A percentile compares a stretch with the other conserved stretches of the same genome.
Evolutionary conservation across 106 monocot species (phyloP).

Genomic region (Allium sativum): DNA sequence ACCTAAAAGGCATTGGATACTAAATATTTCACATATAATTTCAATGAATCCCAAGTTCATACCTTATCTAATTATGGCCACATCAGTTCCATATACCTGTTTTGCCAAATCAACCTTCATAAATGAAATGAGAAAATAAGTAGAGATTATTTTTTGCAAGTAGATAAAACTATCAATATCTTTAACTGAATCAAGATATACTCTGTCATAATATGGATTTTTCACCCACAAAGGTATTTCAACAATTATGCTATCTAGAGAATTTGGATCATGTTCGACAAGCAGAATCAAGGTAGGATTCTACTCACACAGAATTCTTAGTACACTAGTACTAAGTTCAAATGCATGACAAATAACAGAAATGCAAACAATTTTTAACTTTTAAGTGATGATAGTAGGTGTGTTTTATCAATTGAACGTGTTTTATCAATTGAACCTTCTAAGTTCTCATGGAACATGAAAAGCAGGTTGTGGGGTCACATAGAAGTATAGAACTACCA

Average conservation of each 20-base stretch:
- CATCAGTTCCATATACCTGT: constrained; percentile 70
- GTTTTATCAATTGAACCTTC: no score
- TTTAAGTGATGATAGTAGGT: no score
- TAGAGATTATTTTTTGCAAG: not conserved
- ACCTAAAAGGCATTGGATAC: not conserved
- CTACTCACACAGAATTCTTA: constrained; percentile 16
- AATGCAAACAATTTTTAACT: no score
- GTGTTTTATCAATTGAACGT: no score
- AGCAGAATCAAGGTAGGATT: constrained; percentile 38
- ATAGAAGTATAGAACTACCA: no score
- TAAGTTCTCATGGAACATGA: no score
- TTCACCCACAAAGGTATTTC: constrained; percentile 92
- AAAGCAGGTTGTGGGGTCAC: no score
- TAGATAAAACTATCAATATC: not conserved
- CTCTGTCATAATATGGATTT: constrained; percentile 87
- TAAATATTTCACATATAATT: not conserved
- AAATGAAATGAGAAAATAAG: not conserved
- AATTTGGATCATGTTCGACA: constrained; percentile 47
- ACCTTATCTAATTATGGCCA: constrained; percentile 99
- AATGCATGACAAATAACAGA: no score
- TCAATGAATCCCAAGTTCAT: constrained; percentile 1
- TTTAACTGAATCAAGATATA: constrained; percentile 15
- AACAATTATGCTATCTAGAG: constrained; percentile 63
- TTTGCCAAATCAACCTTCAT: constrained; percentile 88
- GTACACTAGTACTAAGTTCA: no score